These are phyloP conservation scores for Ceriops decandra DNA, from an alignment of 345 rosid species.

Conservation along the genomic window DNA sequence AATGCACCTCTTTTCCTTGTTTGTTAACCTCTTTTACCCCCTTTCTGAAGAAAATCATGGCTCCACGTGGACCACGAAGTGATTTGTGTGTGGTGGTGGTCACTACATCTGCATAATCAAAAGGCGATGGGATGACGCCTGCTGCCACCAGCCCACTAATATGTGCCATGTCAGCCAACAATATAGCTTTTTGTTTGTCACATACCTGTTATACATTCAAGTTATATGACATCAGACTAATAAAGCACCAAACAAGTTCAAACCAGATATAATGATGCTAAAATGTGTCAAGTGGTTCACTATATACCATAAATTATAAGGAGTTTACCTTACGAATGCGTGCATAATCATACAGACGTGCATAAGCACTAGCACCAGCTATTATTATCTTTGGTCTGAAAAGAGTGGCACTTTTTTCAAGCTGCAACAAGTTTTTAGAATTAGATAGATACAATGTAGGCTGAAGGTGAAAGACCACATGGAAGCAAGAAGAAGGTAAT, in stretches of 20 bases:
- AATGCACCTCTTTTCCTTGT: slow-evolving; percentile 80
- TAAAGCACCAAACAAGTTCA: slow-evolving; percentile 9
- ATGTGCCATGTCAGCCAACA: slow-evolving; percentile 99
- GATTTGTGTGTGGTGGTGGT: slow-evolving; percentile 99
- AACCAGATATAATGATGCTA: slow-evolving; percentile 3
- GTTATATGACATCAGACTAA: slow-evolving; percentile 5
- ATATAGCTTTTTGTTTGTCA: slow-evolving; percentile 87
- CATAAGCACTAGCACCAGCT: slow-evolving; percentile 98
- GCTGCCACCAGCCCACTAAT: slow-evolving; percentile 97
- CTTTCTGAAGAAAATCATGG: slow-evolving; percentile 97
- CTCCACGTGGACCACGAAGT: slow-evolving; percentile 99
- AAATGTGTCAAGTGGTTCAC: neutral
- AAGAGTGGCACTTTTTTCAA: slow-evolving; percentile 93
- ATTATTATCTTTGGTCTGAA: slow-evolving; percentile 95
- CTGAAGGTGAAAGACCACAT: neutral
- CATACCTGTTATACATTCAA: slow-evolving; percentile 56
- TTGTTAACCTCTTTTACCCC: slow-evolving; percentile 89
- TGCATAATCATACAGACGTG: slow-evolving; percentile 86
- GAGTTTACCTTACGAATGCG: slow-evolving; percentile 78
- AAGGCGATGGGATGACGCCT: slow-evolving; percentile 96
- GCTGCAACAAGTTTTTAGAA: slow-evolving; percentile 30
- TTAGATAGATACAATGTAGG: neutral
- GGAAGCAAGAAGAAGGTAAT: neutral
- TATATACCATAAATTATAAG: neutral
- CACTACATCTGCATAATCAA: slow-evolving; percentile 93